Evolutionary conservation across 495 filamentous ascomycete genomes (phyloP).

Genomic region (Cercophora sp.): DNA sequence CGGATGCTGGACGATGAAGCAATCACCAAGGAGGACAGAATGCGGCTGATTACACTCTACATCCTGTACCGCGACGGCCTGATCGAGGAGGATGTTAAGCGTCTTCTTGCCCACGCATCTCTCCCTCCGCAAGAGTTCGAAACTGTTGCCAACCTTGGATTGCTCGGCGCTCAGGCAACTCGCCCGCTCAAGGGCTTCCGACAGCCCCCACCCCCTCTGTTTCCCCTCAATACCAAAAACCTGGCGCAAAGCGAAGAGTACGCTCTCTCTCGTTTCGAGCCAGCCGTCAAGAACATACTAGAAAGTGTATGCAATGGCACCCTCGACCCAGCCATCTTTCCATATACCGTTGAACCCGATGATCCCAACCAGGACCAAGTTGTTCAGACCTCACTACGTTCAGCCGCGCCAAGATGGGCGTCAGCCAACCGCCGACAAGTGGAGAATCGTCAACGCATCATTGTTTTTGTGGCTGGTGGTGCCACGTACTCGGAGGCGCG

Average conservation of each 20-base stretch:
- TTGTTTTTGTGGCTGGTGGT: constrained; percentile 94
- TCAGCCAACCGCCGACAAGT: constrained; percentile 67
- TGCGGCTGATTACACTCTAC: constrained; percentile 81
- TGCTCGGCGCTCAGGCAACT: constrained; percentile 72
- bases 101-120: constrained; percentile 78
- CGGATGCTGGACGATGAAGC: constrained; percentile 78
- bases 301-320: constrained; percentile 63
- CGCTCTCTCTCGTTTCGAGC: constrained; percentile 64
- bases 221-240: constrained; percentile 56
- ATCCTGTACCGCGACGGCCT: constrained; percentile 86
- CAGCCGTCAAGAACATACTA: constrained; percentile 72
- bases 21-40: constrained; percentile 64
- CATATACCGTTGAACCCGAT: constrained; percentile 68
- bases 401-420: constrained; percentile 90
- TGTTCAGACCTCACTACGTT: constrained; percentile 74
- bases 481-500: constrained; percentile 89
- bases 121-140: constrained; percentile 69
- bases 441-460: constrained; percentile 83
- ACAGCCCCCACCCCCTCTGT: constrained; percentile 60
- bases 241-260: constrained; percentile 56
- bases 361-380: constrained; percentile 50
- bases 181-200: constrained; percentile 73
- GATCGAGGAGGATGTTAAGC: constrained; percentile 75
- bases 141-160: constrained; percentile 70
- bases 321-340: constrained; percentile 71